phyloP scores from a whole-genome alignment of 164 flowering plant species.

The Liriodendron chinense region DNA sequence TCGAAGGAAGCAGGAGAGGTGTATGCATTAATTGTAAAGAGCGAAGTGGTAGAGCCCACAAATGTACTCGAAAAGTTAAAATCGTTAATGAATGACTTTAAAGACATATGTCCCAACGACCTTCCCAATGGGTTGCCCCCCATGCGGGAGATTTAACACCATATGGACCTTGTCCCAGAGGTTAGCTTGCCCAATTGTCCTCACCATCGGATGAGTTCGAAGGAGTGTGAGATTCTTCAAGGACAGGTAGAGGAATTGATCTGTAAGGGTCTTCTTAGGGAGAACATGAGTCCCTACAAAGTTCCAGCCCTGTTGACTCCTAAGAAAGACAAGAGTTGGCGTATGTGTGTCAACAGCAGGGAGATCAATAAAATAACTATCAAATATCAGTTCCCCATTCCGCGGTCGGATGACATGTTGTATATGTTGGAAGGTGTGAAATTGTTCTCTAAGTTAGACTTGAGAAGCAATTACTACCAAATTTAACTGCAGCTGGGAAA shows the following conservation, averaged over 20 bases:
- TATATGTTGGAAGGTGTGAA: not conserved
- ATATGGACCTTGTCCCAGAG: not conserved
- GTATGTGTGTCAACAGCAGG: not conserved
- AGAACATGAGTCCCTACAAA: not conserved
- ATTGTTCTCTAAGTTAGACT: not conserved
- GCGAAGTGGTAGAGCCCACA: too few species aligned
- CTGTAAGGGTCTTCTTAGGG: not conserved
- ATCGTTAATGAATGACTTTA: not conserved
- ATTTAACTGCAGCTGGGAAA: not conserved
- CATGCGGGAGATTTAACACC: not conserved
- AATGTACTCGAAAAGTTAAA: too few species aligned
- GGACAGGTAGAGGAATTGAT: not conserved
- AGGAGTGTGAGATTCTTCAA: not conserved
- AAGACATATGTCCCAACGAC: not conserved
- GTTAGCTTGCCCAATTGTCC: not conserved
- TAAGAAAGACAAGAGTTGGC: not conserved
- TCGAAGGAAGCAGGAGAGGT: too few species aligned
- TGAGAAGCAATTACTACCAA: not conserved
- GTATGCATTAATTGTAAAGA: too few species aligned
- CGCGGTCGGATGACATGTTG: not conserved
- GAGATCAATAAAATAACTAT: not conserved
- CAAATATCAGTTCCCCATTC: not conserved
- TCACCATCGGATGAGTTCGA: not conserved
- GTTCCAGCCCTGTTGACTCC: not conserved
- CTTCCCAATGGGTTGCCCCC: not conserved